These are phyloP conservation scores for Peronospora belbahrii DNA, from an alignment of 352 stramenopile species.

Conservation along the genomic window DNA sequence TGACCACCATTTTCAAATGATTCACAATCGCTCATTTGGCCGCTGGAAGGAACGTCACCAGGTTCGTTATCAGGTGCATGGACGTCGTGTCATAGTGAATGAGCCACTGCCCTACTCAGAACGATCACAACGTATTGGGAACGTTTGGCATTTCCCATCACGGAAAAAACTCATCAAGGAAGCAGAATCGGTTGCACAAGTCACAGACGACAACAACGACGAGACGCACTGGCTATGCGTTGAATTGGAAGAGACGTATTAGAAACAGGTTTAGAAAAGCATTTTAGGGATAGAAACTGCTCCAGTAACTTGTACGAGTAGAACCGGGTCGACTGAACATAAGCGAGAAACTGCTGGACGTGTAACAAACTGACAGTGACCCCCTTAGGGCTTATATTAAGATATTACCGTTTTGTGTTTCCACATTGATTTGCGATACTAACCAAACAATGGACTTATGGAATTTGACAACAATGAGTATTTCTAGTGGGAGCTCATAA, in stretches of 20 bases:
- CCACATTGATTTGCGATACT: no score
- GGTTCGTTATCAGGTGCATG: slow-evolving; percentile 84
- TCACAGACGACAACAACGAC: slow-evolving; percentile 7
- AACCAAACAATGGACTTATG: no score
- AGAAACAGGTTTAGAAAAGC: slow-evolving; percentile 12
- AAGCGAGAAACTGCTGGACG: not conserved
- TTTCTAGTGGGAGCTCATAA: no score
- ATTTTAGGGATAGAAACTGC: slow-evolving; percentile 1
- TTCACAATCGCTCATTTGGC: slow-evolving; percentile 91
- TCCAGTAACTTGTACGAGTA: not conserved
- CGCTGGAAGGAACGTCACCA: slow-evolving; percentile 97
- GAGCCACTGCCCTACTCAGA: slow-evolving; percentile 59
- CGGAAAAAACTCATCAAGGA: slow-evolving; percentile 5
- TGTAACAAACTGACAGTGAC: not conserved
- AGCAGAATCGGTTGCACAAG: slow-evolving; percentile 1
- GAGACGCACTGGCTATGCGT: slow-evolving; percentile 38
- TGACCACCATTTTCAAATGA: slow-evolving; percentile 99
- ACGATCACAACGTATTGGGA: slow-evolving; percentile 45
- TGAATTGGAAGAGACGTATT: not conserved
- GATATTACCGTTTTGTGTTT: not conserved
- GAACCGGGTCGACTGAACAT: not conserved
- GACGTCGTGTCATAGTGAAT: slow-evolving; percentile 31
- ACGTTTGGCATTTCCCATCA: slow-evolving; percentile 63
- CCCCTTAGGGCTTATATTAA: not conserved
- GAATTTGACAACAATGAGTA: no score